Conservation (phyloP, 106 monocot species). For the Dioscorea alata region DNA sequence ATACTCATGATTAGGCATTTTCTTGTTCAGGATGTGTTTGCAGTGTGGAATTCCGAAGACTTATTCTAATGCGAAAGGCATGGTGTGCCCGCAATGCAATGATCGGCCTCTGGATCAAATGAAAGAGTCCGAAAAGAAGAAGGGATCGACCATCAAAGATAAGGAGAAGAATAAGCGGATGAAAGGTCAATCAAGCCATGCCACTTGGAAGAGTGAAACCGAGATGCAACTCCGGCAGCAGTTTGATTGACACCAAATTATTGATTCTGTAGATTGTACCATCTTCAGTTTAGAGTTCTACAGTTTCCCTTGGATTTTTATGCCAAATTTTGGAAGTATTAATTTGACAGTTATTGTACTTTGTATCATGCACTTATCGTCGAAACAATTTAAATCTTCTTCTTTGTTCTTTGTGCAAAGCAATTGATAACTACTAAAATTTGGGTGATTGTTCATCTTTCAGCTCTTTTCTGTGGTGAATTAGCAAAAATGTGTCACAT, state of each 20-base stretch:
- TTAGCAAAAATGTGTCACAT: no score
- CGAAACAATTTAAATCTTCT: no score
- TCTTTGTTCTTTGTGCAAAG: no score
- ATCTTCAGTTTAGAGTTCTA: no score
- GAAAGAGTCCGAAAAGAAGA: conserved; percentile 58
- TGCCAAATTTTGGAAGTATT: no score
- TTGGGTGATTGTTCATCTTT: no score
- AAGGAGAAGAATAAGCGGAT: conserved; percentile 97
- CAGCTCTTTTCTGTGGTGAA: no score
- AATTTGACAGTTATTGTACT: no score
- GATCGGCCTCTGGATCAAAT: conserved; percentile 62
- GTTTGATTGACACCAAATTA: conserved; percentile 41
- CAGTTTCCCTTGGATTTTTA: no score
- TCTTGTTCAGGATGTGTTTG: conserved; percentile 63
- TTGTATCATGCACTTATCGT: no score
- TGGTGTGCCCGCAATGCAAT: conserved; percentile 78
- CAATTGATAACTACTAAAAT: no score
- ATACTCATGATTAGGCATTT: not conserved
- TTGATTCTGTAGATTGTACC: no score
- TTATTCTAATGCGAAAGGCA: conserved; percentile 62
- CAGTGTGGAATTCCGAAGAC: conserved; percentile 94
- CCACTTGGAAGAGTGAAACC: conserved; percentile 94
- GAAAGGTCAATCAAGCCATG: conserved; percentile 91
- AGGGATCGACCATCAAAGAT: conserved; percentile 77
- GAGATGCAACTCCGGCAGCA: conserved; percentile 93